A percentile compares a stretch with the other conserved stretches of the same genome.
These are phyloP conservation scores for Musa itinerans DNA, from an alignment of 176 grass and related monocot species.

Conservation along the genomic window DNA sequence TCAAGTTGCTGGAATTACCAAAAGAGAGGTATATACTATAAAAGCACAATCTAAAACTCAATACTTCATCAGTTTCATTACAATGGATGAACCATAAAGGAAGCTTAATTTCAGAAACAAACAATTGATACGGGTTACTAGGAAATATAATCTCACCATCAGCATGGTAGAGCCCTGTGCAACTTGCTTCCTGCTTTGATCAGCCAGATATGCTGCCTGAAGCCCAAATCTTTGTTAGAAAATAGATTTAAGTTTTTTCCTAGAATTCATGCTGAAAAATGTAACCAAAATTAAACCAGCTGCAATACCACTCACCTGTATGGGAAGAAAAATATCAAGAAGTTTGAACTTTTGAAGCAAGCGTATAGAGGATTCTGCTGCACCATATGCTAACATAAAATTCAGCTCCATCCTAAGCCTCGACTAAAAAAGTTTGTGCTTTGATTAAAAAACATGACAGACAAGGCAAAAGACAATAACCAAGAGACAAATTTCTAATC, in stretches of 20 bases:
- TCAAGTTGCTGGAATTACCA: background rate
- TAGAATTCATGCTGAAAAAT: background rate
- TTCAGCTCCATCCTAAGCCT: constrained; percentile 79
- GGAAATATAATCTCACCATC: constrained; percentile 38
- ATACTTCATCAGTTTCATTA: background rate
- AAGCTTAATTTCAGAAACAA: background rate
- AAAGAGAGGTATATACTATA: background rate
- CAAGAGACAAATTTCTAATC: background rate
- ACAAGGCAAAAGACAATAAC: background rate
- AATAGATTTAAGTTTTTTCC: constrained; percentile 4
- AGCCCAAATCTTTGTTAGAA: constrained; percentile 28
- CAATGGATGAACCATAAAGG: background rate
- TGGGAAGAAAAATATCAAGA: constrained; percentile 74
- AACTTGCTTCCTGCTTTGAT: constrained; percentile 42
- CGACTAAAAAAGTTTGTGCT: constrained; percentile 30
- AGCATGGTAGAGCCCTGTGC: constrained; percentile 49
- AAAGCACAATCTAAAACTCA: background rate
- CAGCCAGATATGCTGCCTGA: constrained; percentile 76
- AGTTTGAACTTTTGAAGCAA: constrained; percentile 72
- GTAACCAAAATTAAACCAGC: background rate
- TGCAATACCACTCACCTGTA: constrained; percentile 56
- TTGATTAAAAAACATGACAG: constrained; percentile 4
- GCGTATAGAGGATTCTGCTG: constrained; percentile 52
- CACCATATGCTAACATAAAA: constrained; percentile 78
- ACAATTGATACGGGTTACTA: background rate